Evolutionary conservation across 306 rosid species (phyloP), one percentile per base, ranked within the genome.

Genomic region (Cajanus cajan): DNA sequence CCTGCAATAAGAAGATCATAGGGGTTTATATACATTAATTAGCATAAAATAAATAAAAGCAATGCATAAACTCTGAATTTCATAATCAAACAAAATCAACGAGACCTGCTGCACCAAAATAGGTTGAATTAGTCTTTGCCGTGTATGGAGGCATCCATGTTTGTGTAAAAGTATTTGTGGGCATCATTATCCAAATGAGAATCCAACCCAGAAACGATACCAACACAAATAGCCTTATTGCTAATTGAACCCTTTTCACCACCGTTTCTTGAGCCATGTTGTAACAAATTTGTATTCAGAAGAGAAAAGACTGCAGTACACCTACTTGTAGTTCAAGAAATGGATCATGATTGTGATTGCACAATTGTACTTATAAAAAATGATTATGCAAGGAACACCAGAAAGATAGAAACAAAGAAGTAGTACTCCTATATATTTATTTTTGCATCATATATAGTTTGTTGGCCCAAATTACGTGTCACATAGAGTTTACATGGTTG

Each of bases 41-140:
- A 83, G 48, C 59, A 83, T 61, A 69, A 89, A 77, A 24, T 21
- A 13, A 40, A n/a, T 13, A 43, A 65, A 21, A 0, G n/a, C 12
- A 19, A 61, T 13, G 8, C 24, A 61, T 28, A 1, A 37, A 0
- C 59, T 69, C 22, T 18, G 14, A 68, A 63, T 14, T 61, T 68
- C 13, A 68, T 28, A 74, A 5, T 73, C 25, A 41, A 68, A 80
- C 21, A 65, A 39, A 65, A 37, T 16, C 8, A 11, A 18, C 0
- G 25, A 50, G 40, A 92, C 93, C 96, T 87, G 88, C 85, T 44
- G 79, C 0, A 34, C 94, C 96, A 47, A 90, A 82, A 82, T 90
- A 89, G 2, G 85, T 73, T 4, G 91, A 77, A 71, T 0, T 73
- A 12, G 77, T 58, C 40, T 82, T 80, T 62, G 82, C 72, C 77